phyloP scores from a whole-genome alignment of 768 basidiomycete genomes.

The Coprinopsis cinerea region DNA sequence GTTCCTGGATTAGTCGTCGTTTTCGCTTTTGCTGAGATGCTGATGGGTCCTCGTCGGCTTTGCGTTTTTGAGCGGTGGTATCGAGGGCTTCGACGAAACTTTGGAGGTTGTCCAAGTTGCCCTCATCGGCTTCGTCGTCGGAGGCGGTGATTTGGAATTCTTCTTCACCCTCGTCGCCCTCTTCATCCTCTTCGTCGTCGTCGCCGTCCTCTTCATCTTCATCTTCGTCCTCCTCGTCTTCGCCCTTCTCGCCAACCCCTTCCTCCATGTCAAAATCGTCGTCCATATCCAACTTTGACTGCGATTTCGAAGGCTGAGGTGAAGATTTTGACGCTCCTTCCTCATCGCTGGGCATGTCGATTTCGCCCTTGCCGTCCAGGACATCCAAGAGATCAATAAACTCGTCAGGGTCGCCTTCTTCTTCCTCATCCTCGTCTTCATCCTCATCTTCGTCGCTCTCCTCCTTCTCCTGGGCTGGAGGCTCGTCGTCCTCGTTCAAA shows the following conservation, averaged over 20 bases:
- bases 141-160: constrained; percentile 38
- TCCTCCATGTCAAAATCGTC: constrained; percentile 24
- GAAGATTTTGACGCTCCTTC: constrained; percentile 25
- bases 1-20: constrained; percentile 60
- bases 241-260: constrained; percentile 28
- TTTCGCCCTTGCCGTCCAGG: constrained; percentile 55
- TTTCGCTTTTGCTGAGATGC: constrained; percentile 32
- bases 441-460: constrained; percentile 31
- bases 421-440: constrained; percentile 44
- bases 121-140: constrained; percentile 38
- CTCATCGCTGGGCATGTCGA: constrained; percentile 34
- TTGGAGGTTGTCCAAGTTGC: constrained; percentile 1
- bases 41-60: constrained; percentile 37
- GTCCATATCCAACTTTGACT: constrained; percentile 9
- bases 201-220: constrained; percentile 31
- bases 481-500: constrained; percentile 37
- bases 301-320: constrained; percentile 10
- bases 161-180: constrained; percentile 33
- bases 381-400: constrained; percentile 63
- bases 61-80: constrained; percentile 58
- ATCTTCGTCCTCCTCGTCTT: constrained; percentile 28
- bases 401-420: constrained; percentile 45
- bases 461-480: constrained; percentile 22
- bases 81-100: constrained; percentile 45
- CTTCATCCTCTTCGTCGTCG: constrained; percentile 27